Evolutionary conservation across 2,329 filamentous ascomycete genomes (phyloP), one percentile per base, ranked within the genome.

Genomic region (Colletotrichum cereale): DNA sequence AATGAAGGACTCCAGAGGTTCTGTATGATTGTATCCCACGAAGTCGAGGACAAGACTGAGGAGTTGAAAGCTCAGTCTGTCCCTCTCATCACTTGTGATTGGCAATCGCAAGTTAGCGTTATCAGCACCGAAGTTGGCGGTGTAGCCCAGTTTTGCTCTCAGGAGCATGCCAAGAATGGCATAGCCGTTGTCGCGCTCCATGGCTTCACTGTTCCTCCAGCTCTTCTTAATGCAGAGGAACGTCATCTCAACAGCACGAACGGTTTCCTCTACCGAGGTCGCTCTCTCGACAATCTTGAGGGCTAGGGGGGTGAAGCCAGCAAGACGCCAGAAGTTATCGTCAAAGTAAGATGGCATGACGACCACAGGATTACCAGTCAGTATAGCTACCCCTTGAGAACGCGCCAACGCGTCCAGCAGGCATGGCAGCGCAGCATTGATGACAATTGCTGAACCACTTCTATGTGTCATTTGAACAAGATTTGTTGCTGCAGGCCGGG

Each of bases 131-230:
- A 78, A 44, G 67, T 78, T 75, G 73, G 80, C 74, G 57, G 81
- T 75, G 75, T 87, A 86, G 6, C 92, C 92, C 40, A 97, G 85
- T 79, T 97, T 98, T 66, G 93, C 93, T 66, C 94, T 91, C 31
- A 99, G 83, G 24, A 98, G 86, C 80, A 95, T 90, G 50, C 93
- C 93, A 62, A 99, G 84, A 44, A 98, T 93, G 34, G 93, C 92
- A 79, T 98, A 99, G 0, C 96, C 97, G 75, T 97, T 96, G 71
- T 97, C 95, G 76, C 93, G 91, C 80, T 99, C 96, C 93, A 99
- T 98, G 34, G 96, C 95, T 80, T 99, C 97, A 75, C 96, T 98
- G 75, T 98, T 98, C 74, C 96, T 90, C 96, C 97, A 99, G 79
- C 93, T 98, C 74, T 93, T 92, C 75, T 93, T 92, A 61, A 98